Evolutionary conservation across 768 basidiomycete genomes (phyloP), one percentile per base, ranked within the genome.

Genomic region (Trametes punicea): DNA sequence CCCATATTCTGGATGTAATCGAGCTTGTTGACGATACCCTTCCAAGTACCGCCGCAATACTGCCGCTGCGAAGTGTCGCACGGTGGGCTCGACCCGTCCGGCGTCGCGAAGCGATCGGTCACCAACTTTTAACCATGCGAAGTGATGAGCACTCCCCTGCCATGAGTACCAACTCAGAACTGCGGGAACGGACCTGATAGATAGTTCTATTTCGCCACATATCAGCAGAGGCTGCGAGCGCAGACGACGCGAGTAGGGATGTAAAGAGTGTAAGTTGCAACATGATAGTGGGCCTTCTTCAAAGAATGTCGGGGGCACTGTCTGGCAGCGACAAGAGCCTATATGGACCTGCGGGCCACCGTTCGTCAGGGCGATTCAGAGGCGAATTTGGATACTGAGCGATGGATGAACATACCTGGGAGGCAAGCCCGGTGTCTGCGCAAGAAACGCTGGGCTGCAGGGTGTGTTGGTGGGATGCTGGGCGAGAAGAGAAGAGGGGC

Each of bases 1-100:
- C 83, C 83, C 80, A 84, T 81, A 57, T 72, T 73, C 60, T 81
- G 75, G 51, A 85, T 84, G 64, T 85, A 85, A 69, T 84, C 83
- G 46, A 85, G 76, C 59, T 82, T 77, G 57, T 72, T 70, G 48
- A 73, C 73, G 54, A 82, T 73, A 10, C 78, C 77, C 50, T 72
- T 66, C 77, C 80, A 84, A 1, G 80, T 79, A 5, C 83, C 83
- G 27, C 82, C 82, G 55, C 83, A 85, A 67, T 82, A 81, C 34
- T 71, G 71, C 38, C 79, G 77, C 23, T 71, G 65, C 27, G 69
- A 64, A 0, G 79, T 77, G 60, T 82, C 71, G 64, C 83, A 83
- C 2, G 70, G 53, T 36, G 73, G 59, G 26, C 69, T 62, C 0
- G 74, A 66, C 33, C 68, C 71, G 33, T 76, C 74, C 1, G 74